Conservation (phyloP, 2,329 filamentous ascomycete species). For the Aspergillus quadrilineatus region DNA sequence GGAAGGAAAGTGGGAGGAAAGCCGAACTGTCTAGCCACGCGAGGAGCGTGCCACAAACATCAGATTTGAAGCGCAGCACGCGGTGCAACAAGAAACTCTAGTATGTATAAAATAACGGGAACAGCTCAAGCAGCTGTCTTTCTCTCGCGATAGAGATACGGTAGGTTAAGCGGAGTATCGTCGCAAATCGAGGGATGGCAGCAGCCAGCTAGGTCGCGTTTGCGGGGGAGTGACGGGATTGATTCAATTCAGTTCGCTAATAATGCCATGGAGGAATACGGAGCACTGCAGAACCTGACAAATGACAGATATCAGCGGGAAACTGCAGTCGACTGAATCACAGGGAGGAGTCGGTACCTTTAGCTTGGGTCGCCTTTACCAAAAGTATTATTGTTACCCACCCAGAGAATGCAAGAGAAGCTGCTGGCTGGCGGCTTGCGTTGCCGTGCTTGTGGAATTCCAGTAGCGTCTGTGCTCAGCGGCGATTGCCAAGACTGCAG, state of each 20-base stretch:
- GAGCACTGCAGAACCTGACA: background rate
- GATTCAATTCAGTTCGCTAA: background rate
- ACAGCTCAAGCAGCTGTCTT: background rate
- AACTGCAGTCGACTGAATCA: background rate
- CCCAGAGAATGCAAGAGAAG: background rate
- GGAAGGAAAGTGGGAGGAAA: background rate
- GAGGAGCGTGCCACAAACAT: conserved; percentile 4
- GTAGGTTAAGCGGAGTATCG: conserved; percentile 2
- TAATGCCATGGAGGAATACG: background rate
- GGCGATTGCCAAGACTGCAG: conserved; percentile 4
- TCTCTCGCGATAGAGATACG: background rate
- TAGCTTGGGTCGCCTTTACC: background rate
- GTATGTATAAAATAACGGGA: background rate
- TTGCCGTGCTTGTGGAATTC: conserved; percentile 2
- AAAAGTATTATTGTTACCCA: background rate
- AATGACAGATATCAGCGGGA: background rate
- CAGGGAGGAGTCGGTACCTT: background rate
- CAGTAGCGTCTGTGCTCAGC: conserved; percentile 1
- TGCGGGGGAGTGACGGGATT: background rate
- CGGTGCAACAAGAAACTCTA: background rate
- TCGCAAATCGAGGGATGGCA: background rate
- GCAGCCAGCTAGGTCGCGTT: background rate
- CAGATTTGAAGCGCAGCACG: background rate
- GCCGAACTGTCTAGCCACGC: background rate
- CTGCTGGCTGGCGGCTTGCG: background rate